These are phyloP conservation scores for Ambispora gerdemannii DNA, from an alignment of 192 early-diverging fungal genomes.

Conservation along the genomic window DNA sequence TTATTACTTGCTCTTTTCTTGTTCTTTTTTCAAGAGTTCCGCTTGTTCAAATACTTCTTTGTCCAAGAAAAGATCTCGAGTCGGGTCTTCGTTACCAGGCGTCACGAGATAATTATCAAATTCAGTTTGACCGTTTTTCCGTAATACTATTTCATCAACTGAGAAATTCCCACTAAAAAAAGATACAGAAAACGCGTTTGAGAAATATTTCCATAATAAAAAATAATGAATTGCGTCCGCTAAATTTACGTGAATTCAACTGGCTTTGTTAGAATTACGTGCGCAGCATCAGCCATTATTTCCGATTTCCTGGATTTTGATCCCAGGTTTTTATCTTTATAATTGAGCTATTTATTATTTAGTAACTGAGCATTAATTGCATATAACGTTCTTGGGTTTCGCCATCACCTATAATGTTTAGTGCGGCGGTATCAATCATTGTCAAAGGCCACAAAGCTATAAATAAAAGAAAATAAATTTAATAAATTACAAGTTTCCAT, in stretches of 20 bases:
- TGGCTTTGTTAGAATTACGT: slow-evolving; percentile 57
- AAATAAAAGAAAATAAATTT: background rate
- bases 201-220: background rate
- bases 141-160: slow-evolving; percentile 77
- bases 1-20: too few relatives aligned
- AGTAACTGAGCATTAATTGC: background rate
- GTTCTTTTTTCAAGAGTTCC: slow-evolving; percentile 9
- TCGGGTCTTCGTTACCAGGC: slow-evolving; percentile 57
- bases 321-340: background rate
- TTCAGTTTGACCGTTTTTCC: slow-evolving; percentile 65
- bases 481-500: too few relatives aligned
- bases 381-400: slow-evolving; percentile 20
- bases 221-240: background rate
- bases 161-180: slow-evolving; percentile 61
- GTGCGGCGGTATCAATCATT: slow-evolving; percentile 69
- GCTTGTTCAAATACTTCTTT: slow-evolving; percentile 34
- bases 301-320: slow-evolving; percentile 43
- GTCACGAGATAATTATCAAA: slow-evolving; percentile 66
- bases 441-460: slow-evolving; percentile 62
- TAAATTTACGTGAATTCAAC: slow-evolving; percentile 42
- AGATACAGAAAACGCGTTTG: background rate
- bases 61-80: slow-evolving; percentile 63
- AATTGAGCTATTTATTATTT: too few relatives aligned
- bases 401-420: slow-evolving; percentile 47
- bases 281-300: slow-evolving; percentile 76